Evolutionary conservation across 306 rosid species (phyloP).

Genomic region (Lathyrus oleraceus): DNA sequence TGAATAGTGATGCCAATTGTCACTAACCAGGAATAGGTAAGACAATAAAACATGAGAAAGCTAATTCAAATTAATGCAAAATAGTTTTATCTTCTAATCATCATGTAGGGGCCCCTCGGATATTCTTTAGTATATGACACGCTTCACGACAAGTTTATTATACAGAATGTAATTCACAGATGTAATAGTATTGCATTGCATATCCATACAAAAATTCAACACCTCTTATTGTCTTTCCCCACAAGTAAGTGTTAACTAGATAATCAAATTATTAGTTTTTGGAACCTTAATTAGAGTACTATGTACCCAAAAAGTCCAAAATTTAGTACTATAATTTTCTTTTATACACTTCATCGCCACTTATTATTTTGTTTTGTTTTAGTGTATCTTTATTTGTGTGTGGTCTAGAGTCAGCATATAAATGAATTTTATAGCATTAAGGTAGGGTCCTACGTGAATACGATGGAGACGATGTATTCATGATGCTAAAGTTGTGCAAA

Average conservation of each 20-base stretch:
- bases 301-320: slow-evolving; percentile 6
- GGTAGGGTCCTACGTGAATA: neutral
- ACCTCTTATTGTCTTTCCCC: slow-evolving; percentile 26
- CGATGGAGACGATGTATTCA: neutral
- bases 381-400: slow-evolving; percentile 29
- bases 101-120: slow-evolving; percentile 30
- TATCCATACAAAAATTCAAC: slow-evolving; percentile 3
- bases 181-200: slow-evolving; percentile 21
- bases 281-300: slow-evolving; percentile 22
- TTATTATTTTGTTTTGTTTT: slow-evolving; percentile 31
- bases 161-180: slow-evolving; percentile 37
- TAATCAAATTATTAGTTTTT: slow-evolving; percentile 26
- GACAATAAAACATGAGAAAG: slow-evolving; percentile 35
- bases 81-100: slow-evolving; percentile 33
- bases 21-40: slow-evolving; percentile 33
- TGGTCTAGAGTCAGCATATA: slow-evolving; percentile 3
- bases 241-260: slow-evolving; percentile 6
- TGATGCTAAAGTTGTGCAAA: neutral
- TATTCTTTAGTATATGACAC: slow-evolving; percentile 22
- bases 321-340: slow-evolving; percentile 13
- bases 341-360: neutral
- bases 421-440: neutral
- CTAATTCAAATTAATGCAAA: slow-evolving; percentile 35
- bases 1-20: slow-evolving; percentile 24
- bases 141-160: slow-evolving; percentile 34